A percentile compares a stretch with the other conserved stretches of the same genome.
These are phyloP conservation scores for Desmodesmus armatus DNA, from an alignment of 139 green algal genomes.

Conservation along the genomic window DNA sequence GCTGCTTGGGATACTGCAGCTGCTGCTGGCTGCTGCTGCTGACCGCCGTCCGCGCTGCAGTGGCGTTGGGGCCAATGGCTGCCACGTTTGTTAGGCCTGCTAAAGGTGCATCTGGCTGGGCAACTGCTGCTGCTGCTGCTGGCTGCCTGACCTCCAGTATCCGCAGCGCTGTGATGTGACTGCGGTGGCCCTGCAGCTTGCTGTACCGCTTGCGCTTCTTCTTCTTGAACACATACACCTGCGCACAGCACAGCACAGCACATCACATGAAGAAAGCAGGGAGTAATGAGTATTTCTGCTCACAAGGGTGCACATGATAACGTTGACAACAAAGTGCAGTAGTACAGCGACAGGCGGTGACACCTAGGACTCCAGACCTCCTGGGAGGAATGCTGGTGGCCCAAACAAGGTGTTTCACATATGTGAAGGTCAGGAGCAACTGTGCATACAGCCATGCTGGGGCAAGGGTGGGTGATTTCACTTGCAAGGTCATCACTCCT, in stretches of 20 bases:
- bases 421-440: neutral
- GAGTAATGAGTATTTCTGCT: neutral
- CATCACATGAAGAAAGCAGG: neutral
- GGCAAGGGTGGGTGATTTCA: no score
- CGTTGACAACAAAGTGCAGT: no score
- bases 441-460: neutral
- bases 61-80: neutral
- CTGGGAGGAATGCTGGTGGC: neutral
- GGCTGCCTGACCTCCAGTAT: constrained; percentile 52
- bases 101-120: neutral
- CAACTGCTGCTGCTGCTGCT: neutral
- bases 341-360: no score
- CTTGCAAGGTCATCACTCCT: neutral
- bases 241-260: neutral
- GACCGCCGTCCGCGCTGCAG: neutral
- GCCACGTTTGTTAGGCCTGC: neutral
- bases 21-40: neutral
- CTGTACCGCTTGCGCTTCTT: neutral
- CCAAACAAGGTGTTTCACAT: neutral
- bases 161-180: constrained; percentile 55
- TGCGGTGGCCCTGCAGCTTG: constrained; percentile 50
- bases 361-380: neutral
- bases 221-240: neutral
- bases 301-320: neutral
- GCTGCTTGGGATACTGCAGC: no score